A percentile compares a stretch with the other conserved stretches of the same genome.
These are phyloP conservation scores for Aspergillus heteromorphus DNA, from an alignment of 495 filamentous ascomycete genomes.

Conservation along the genomic window DNA sequence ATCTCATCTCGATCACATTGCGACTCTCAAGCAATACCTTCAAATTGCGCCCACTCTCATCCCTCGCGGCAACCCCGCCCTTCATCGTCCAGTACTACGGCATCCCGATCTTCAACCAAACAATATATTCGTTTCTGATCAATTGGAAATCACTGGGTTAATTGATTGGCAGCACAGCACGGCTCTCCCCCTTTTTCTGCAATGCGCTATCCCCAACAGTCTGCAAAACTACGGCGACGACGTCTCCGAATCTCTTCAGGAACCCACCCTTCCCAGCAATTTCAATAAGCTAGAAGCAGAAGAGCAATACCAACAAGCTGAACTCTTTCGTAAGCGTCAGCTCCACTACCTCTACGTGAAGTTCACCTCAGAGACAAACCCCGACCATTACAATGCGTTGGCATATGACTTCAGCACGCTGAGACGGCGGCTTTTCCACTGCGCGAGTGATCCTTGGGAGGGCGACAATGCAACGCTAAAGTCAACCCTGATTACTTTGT, in stretches of 20 bases:
- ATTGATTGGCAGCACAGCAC: conserved; percentile 22
- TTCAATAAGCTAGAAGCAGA: conserved; percentile 14
- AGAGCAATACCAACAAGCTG: conserved; percentile 12
- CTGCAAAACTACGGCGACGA: conserved; percentile 21
- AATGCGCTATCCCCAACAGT: conserved; percentile 15
- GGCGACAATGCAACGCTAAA: conserved; percentile 22
- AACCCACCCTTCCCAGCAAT: conserved; percentile 16
- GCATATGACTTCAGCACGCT: conserved; percentile 14
- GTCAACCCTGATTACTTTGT: not conserved
- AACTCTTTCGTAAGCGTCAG: conserved; percentile 21
- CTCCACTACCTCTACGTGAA: conserved; percentile 25
- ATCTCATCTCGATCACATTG: conserved; percentile 11
- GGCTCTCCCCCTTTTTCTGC: conserved; percentile 15
- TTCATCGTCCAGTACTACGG: conserved; percentile 13
- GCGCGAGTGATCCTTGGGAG: conserved; percentile 24
- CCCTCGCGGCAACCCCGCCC: not conserved
- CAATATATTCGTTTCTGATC: conserved; percentile 15
- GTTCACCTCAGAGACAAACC: conserved; percentile 12
- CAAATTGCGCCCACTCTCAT: conserved; percentile 13
- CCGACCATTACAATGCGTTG: conserved; percentile 18
- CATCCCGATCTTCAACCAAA: conserved; percentile 24
- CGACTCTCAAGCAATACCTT: conserved; percentile 13
- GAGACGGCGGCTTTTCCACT: conserved; percentile 17
- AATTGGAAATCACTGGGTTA: conserved; percentile 13
- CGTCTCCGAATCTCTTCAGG: conserved; percentile 18